These are phyloP conservation scores for Collybia sp. DNA, from an alignment of 768 basidiomycete genomes.

Conservation along the genomic window DNA sequence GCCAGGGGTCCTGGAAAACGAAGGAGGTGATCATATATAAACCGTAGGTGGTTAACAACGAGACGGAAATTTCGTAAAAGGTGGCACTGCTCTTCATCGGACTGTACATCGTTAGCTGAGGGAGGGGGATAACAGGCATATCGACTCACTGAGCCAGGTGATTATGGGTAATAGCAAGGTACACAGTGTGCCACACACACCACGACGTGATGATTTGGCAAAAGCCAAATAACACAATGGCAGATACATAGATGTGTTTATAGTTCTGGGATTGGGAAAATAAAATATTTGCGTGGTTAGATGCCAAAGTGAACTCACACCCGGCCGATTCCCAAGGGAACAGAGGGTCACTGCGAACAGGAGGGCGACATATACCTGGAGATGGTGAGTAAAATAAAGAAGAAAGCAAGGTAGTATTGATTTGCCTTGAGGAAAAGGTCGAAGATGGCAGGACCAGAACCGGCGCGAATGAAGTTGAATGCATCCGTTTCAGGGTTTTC, in stretches of 20 bases:
- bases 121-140: neutral
- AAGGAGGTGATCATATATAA: conserved; percentile 83
- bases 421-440: conserved; percentile 62
- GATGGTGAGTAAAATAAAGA: too few relatives aligned
- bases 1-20: conserved; percentile 93
- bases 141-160: conserved; percentile 58
- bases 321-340: conserved; percentile 89
- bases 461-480: conserved; percentile 74
- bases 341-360: conserved; percentile 80
- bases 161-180: conserved; percentile 75
- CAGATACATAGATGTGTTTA: conserved; percentile 76
- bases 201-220: conserved; percentile 78
- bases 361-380: conserved; percentile 67
- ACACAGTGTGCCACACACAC: conserved; percentile 91
- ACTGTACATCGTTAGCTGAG: conserved; percentile 18
- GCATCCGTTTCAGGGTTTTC: conserved; percentile 50
- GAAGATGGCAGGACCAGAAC: conserved; percentile 69
- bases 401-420: too few relatives aligned
- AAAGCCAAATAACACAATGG: conserved; percentile 75
- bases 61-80: conserved; percentile 81
- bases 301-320: conserved; percentile 22
- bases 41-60: conserved; percentile 71
- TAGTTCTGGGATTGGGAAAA: conserved; percentile 48
- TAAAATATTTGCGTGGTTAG: neutral
- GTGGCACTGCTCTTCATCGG: conserved; percentile 62